Evolutionary conservation across 371 early-diverging fungal species (phyloP).

Genomic region (Apophysomyces sp.): DNA sequence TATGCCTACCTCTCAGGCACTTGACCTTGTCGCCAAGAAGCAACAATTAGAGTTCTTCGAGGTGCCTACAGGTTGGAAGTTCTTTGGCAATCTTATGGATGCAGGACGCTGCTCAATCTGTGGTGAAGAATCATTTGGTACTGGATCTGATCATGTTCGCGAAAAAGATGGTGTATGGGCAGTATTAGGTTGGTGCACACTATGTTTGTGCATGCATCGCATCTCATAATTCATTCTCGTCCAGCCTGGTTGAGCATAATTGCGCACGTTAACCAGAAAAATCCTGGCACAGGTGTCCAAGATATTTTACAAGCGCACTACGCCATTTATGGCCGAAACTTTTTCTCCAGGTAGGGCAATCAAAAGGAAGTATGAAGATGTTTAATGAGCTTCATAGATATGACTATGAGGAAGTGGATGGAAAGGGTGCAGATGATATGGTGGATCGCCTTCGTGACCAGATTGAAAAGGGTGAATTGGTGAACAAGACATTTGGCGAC

Average conservation of each 20-base stretch:
- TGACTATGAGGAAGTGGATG: conserved; percentile 96
- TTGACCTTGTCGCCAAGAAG: conserved; percentile 89
- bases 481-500: conserved; percentile 57
- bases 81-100: conserved; percentile 99
- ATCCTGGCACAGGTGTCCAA: conserved; percentile 59
- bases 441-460: conserved; percentile 65
- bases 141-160: conserved; percentile 96
- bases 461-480: conserved; percentile 48
- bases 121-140: conserved; percentile 98
- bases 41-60: conserved; percentile 79
- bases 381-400: conserved; percentile 45
- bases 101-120: conserved; percentile 93
- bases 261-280: conserved; percentile 69
- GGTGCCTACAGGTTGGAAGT: conserved; percentile 95
- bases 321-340: conserved; percentile 90
- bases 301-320: conserved; percentile 84
- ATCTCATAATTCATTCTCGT: neutral
- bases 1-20: conserved; percentile 94
- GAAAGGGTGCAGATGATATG: conserved; percentile 78
- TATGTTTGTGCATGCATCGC: neutral
- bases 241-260: conserved; percentile 93
- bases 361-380: neutral
- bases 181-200: conserved; percentile 61
- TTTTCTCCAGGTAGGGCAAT: conserved; percentile 75
- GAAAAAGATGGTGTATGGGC: conserved; percentile 99